Evolutionary conservation across 2,329 filamentous ascomycete genomes (phyloP).

Genomic region (Verticillium tricorpus): DNA sequence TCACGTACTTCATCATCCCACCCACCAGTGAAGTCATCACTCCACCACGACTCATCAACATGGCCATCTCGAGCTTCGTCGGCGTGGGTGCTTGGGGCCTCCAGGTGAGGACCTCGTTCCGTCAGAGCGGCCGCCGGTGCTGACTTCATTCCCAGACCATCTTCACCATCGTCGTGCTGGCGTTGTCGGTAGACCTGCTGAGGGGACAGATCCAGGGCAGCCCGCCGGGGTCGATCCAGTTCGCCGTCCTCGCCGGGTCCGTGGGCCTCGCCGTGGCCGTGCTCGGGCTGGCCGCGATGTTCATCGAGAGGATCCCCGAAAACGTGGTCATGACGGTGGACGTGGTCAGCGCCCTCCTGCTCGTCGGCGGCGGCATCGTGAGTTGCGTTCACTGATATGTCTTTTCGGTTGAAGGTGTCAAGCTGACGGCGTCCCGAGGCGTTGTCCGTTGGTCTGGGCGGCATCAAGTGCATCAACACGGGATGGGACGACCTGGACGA

Average conservation of each 20-base stretch:
- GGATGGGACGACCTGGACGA: not conserved
- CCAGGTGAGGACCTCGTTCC: constrained; percentile 4
- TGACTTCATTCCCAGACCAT: constrained; percentile 1
- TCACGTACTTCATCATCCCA: not conserved
- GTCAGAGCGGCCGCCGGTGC: not conserved
- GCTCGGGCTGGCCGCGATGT: constrained; percentile 1
- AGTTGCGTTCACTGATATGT: not conserved
- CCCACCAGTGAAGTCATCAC: not conserved
- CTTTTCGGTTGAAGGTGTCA: too few relatives aligned
- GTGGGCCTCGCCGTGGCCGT: constrained; percentile 6
- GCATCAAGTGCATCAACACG: constrained; percentile 1
- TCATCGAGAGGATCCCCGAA: constrained; percentile 8
- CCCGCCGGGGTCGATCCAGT: constrained; percentile 6
- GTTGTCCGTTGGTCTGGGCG: constrained; percentile 4
- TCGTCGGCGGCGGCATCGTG: constrained; percentile 11
- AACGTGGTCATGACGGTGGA: constrained; percentile 7
- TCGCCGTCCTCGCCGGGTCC: constrained; percentile 7
- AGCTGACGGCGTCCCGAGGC: constrained; percentile 2
- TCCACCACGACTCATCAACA: not conserved
- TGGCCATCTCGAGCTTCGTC: not conserved
- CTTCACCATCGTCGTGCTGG: constrained; percentile 10
- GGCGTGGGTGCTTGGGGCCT: constrained; percentile 6
- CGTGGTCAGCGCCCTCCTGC: constrained; percentile 5
- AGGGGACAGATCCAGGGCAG: constrained; percentile 1
- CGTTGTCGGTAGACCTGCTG: constrained; percentile 4